These are phyloP conservation scores for Cymodocea nodosa DNA, from an alignment of 116 monocot species.

Conservation along the genomic window DNA sequence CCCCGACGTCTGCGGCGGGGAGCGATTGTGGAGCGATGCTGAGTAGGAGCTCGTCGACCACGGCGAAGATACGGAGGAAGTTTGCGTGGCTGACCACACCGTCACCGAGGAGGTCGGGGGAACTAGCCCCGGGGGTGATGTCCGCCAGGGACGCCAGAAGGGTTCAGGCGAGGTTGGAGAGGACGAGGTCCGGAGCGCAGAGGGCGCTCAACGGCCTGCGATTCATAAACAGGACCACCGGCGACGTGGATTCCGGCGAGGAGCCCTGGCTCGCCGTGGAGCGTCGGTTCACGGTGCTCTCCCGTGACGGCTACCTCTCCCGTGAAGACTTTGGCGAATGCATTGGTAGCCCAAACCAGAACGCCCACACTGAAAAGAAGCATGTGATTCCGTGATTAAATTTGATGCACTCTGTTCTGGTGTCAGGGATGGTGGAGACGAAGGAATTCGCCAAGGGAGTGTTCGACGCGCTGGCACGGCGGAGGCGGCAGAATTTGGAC, in stretches of 20 bases:
- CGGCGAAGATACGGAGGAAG: conserved; percentile 47
- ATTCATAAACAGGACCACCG: conserved; percentile 45
- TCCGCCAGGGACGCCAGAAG: conserved; percentile 40
- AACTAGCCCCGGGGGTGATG: conserved; percentile 5
- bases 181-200: conserved; percentile 49
- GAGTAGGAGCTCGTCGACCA: conserved; percentile 60
- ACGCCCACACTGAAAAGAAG: background rate
- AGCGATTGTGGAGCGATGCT: conserved; percentile 3
- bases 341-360: conserved; percentile 34
- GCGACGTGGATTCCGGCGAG: conserved; percentile 15
- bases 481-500: conserved; percentile 51
- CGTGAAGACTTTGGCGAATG: conserved; percentile 79
- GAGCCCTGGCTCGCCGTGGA: conserved; percentile 60
- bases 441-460: conserved; percentile 77
- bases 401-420: too few species aligned
- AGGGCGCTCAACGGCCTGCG: conserved; percentile 60
- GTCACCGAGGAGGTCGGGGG: conserved; percentile 14
- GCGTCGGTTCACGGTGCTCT: conserved; percentile 37
- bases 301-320: conserved; percentile 50
- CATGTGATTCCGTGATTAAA: background rate
- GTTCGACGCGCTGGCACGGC: conserved; percentile 63
- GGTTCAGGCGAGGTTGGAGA: conserved; percentile 36
- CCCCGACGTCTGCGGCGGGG: conserved; percentile 17
- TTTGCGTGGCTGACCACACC: conserved; percentile 55
- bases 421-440: conserved; percentile 72